Base-by-base conservation (phyloP, 129 eudicot genomes). In the Chrysanthemum seticuspe region DNA sequence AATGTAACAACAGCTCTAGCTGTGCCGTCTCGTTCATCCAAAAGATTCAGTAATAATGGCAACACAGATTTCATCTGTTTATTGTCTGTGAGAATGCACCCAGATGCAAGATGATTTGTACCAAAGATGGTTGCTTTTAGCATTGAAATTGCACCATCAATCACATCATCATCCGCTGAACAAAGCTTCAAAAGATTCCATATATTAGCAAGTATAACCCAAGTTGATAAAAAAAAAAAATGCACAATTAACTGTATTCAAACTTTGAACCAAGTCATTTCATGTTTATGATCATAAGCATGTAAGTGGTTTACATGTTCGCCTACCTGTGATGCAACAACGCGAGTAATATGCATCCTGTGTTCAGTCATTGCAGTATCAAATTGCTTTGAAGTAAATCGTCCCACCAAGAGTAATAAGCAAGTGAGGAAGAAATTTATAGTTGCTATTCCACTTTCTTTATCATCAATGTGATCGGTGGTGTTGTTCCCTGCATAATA, bases 401-500 rank as follows among this genome's bases (percentile, higher is more conserved):
- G 92, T 8, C 98, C 96, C 79, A 89, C 67, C 23, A 92, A 83
- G 85, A 92, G 96, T 60, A 86, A 72, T 44, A 92, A 82, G 78
- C 98, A 92, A 80, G 75, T 89, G 64, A 92, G 70, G 83, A 92
- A 92, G 83, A 92, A 92, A 67, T 85, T 85, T 59, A 83, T 77
- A 21, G 95, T 92, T 83, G 87, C 94, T 18, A 64, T 52, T 65
- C 86, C 83, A 78, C 92, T 85, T 45, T 83, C 90, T 55, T 76
- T 78, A 74, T 77, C 74, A 58, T 34, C 79, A 74, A 2, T 27
- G 50, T 76, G 72, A 52, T 87, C 90, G 51, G 79, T 80, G 49
- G 64, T 64, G 55, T 87, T 64, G 51, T 87, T 79, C 13, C 85
- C 98, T 70, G 96, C 85, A 83, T 84, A 92, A 82, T 78, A 82